These are phyloP conservation scores for Aspergillus neoniger DNA, from an alignment of 2,329 filamentous ascomycete genomes.

Conservation along the genomic window DNA sequence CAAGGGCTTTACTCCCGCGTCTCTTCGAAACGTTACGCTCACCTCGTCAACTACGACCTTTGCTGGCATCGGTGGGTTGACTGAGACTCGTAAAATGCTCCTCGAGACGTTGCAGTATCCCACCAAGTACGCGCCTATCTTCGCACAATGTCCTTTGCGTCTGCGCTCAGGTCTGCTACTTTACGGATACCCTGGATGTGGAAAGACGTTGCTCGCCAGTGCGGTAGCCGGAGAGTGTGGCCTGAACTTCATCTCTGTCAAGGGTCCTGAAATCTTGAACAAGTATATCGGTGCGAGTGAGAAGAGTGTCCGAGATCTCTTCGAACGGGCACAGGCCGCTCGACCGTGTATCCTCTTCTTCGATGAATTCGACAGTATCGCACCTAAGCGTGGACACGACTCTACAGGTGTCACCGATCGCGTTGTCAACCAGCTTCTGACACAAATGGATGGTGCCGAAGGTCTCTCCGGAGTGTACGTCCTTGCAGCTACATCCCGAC, in stretches of 20 bases:
- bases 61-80: constrained; percentile 84
- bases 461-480: constrained; percentile 94
- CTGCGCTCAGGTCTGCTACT: constrained; percentile 88
- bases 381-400: constrained; percentile 94
- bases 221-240: constrained; percentile 98
- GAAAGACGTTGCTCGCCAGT: constrained; percentile 92
- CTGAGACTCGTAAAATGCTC: constrained; percentile 83
- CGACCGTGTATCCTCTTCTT: constrained; percentile 96
- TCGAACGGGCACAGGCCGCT: constrained; percentile 85
- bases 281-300: constrained; percentile 99
- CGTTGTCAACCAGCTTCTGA: constrained; percentile 96
- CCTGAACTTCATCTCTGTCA: constrained; percentile 97
- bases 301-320: constrained; percentile 92
- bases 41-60: constrained; percentile 94
- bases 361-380: constrained; percentile 97
- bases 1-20: constrained; percentile 91
- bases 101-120: constrained; percentile 96
- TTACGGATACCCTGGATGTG: constrained; percentile 94
- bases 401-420: constrained; percentile 97
- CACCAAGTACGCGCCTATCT: constrained; percentile 96
- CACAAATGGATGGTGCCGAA: constrained; percentile 98
- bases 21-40: constrained; percentile 88
- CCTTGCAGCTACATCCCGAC: constrained; percentile 86
- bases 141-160: constrained; percentile 92
- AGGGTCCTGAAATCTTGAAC: constrained; percentile 96